Base-by-base conservation (phyloP, 2,329 filamentous ascomycete species). In the Chrysosporium keratinophilum region DNA sequence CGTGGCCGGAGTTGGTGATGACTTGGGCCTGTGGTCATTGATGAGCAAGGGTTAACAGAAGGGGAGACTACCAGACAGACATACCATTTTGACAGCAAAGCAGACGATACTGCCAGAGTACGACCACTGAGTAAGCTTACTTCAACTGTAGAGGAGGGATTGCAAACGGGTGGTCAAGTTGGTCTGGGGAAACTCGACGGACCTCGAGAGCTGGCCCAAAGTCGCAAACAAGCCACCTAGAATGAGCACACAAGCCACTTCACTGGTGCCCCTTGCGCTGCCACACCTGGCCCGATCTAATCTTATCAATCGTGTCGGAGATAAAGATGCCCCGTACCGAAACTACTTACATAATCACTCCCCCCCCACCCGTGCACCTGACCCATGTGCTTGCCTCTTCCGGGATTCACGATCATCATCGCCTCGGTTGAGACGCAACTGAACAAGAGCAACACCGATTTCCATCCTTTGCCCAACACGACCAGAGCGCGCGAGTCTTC, bases 1-100 rank as follows among this genome's bases (percentile, higher is more conserved):
- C 91, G 77, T 98, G 93, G 67, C 86, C 85, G 58, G 85, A 86
- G 72, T 88, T 89, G 60, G 85, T 81, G 72, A 90, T 89, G 65
- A 88, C 82, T 76, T 90, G 86, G 56, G 85, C 79, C 83, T 85
- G 67, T 9, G 49, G 23, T 42, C 23, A 43, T 48, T 14, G n/a
- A 39, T 52, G n/a, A 52, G 41, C 11, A 17, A 45, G 5, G 15
- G 28, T 4, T 4, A 15, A 11, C 17, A 15, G 46, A 40, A 48
- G 19, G 34, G 5, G 19, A n/a, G n/a, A 37, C n/a, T 3, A 11
- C 3, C 33, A 12, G 10, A 14, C 3, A 10, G 35, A 17, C 34
- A 11, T 46, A 52, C 50, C 50, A 52, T 52, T n/a, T 52, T 52
- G 49, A 52, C 9, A 41, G 20, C 41, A 46, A 20, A n/a, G 33